A percentile compares a stretch with the other conserved stretches of the same genome.
Evolutionary conservation across 2,329 filamentous ascomycete genomes (phyloP).

Genomic region (Cordyceps fumosorosea): DNA sequence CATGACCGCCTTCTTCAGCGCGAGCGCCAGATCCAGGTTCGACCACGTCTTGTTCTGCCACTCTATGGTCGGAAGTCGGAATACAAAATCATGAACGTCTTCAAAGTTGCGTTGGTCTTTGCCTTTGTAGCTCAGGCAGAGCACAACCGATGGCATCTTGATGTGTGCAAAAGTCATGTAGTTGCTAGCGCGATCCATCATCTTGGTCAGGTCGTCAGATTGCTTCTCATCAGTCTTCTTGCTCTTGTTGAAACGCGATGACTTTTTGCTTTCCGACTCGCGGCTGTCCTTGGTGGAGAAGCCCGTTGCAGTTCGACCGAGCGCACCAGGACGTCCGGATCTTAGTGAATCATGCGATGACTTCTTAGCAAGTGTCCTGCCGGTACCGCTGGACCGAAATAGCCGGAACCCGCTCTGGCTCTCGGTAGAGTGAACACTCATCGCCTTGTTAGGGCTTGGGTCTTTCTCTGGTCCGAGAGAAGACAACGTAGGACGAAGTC

Average conservation of each 20-base stretch:
- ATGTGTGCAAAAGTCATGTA: constrained; percentile 98
- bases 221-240: constrained; percentile 51
- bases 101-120: constrained; percentile 92
- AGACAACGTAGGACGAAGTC: constrained; percentile 74
- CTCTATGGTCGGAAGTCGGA: constrained; percentile 87
- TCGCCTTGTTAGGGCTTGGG: constrained; percentile 37
- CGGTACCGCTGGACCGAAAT: constrained; percentile 38
- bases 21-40: constrained; percentile 86
- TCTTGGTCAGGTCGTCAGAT: constrained; percentile 88
- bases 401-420: constrained; percentile 44
- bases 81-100: constrained; percentile 96
- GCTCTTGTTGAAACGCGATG: constrained; percentile 50
- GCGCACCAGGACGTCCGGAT: constrained; percentile 32
- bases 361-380: constrained; percentile 44
- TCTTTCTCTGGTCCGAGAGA: constrained; percentile 38
- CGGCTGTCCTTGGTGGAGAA: constrained; percentile 34
- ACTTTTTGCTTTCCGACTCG: constrained; percentile 39
- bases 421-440: constrained; percentile 43
- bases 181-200: constrained; percentile 90
- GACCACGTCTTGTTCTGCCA: constrained; percentile 99
- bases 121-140: constrained; percentile 95
- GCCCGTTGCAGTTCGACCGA: constrained; percentile 38
- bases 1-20: constrained; percentile 90
- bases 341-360: constrained; percentile 51
- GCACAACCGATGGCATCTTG: constrained; percentile 87